Percentiles rank a stretch among this genome's conserved stretches.
These are phyloP conservation scores for Neonectria neomacrospora DNA, from an alignment of 2,329 filamentous ascomycete species.

Conservation along the genomic window DNA sequence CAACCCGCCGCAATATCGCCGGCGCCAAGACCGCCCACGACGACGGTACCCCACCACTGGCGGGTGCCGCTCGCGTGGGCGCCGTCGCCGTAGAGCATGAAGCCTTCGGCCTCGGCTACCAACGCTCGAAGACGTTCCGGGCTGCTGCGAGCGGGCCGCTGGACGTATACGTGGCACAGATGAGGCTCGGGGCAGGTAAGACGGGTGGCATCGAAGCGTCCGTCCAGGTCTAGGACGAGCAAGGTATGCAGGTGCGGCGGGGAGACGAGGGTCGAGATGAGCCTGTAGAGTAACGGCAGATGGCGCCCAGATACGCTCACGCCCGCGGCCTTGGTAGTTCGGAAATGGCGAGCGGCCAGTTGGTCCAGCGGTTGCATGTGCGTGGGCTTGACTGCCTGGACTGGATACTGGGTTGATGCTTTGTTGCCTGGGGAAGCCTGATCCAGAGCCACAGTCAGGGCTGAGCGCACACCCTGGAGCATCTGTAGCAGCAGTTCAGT, in stretches of 20 bases:
- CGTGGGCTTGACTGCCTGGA: constrained; percentile 47
- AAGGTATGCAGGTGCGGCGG: constrained; percentile 60
- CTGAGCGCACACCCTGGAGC: constrained; percentile 39
- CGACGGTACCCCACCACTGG: constrained; percentile 68
- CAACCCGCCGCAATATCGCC: constrained; percentile 49
- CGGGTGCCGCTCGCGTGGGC: constrained; percentile 56
- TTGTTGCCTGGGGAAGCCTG: constrained; percentile 23
- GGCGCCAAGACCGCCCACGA: constrained; percentile 57
- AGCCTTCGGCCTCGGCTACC: constrained; percentile 55
- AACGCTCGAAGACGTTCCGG: constrained; percentile 48
- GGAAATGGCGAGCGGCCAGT: constrained; percentile 59
- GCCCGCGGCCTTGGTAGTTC: constrained; percentile 58
- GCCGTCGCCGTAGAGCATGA: constrained; percentile 61
- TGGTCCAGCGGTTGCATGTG: constrained; percentile 59
- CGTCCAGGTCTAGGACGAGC: constrained; percentile 65
- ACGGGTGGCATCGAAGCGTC: constrained; percentile 64
- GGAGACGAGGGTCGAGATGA: constrained; percentile 63
- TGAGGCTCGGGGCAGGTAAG: constrained; percentile 53
- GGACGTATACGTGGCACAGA: constrained; percentile 63
- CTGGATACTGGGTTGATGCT: constrained; percentile 32
- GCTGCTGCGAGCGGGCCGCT: constrained; percentile 51
- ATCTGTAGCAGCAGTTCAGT: constrained; percentile 33
- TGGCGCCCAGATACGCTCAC: constrained; percentile 64
- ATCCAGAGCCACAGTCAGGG: constrained; percentile 41
- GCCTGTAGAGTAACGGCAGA: constrained; percentile 65